Conservation (phyloP, 768 basidiomycete genomes). For the Lyophyllum shimeji region DNA sequence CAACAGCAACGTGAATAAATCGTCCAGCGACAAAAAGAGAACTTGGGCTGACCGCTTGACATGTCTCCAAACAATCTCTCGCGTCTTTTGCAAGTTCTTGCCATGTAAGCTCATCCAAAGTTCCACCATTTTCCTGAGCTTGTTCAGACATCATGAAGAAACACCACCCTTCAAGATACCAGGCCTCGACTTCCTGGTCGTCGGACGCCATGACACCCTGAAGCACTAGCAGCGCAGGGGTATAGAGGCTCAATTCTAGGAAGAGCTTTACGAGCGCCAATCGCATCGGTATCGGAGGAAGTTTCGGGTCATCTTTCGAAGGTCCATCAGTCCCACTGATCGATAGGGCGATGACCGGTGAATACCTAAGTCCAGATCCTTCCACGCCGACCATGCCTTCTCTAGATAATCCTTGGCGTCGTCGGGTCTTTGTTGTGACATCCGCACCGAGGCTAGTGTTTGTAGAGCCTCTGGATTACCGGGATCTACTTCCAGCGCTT, state of each 20-base stretch:
- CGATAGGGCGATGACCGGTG: neutral
- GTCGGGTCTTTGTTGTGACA: slow-evolving; percentile 83
- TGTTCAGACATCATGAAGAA: slow-evolving; percentile 83
- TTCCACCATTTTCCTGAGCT: slow-evolving; percentile 55
- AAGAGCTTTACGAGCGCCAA: slow-evolving; percentile 78
- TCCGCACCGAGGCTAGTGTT: slow-evolving; percentile 78
- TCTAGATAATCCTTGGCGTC: slow-evolving; percentile 75
- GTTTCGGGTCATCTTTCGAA: slow-evolving; percentile 55
- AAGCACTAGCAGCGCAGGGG: slow-evolving; percentile 72
- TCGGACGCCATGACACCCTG: slow-evolving; percentile 79
- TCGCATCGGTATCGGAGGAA: slow-evolving; percentile 73
- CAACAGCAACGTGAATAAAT: slow-evolving; percentile 4
- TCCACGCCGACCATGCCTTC: slow-evolving; percentile 67
- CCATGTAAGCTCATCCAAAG: slow-evolving; percentile 57
- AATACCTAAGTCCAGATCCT: slow-evolving; percentile 59
- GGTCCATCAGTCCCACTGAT: neutral
- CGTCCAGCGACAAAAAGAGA: too few species aligned
- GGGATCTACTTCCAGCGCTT: slow-evolving; percentile 74
- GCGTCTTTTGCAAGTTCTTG: slow-evolving; percentile 79
- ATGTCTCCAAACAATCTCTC: slow-evolving; percentile 80
- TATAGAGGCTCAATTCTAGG: slow-evolving; percentile 71
- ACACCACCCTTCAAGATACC: slow-evolving; percentile 95
- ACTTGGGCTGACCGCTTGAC: slow-evolving; percentile 57
- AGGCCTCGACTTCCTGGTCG: slow-evolving; percentile 86
- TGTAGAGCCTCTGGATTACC: slow-evolving; percentile 79